Evolutionary conservation across 768 basidiomycete genomes (phyloP), one percentile per base, ranked within the genome.

Genomic region (Amanita muscaria): DNA sequence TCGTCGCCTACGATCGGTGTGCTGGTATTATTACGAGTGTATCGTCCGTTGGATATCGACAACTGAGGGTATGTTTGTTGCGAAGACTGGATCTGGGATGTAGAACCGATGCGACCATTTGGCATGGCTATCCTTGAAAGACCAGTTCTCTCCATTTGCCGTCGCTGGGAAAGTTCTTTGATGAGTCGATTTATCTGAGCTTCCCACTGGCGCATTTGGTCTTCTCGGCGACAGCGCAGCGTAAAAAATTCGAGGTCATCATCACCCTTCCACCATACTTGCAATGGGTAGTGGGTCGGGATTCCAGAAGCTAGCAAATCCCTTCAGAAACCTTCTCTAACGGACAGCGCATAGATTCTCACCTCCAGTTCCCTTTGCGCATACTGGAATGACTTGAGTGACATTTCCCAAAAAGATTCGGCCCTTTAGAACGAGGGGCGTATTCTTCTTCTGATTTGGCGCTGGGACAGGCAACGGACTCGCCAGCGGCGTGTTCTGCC

Each of bases 381-480:
- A 70, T 7, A 67, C 70, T 29, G 84, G 74, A 43, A 77, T 68
- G 11, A 89, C 88, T 51, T 83, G 76, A 0, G 89, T 92, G 41
- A 98, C 90, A 56, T 98, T 99, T 51, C 92, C 91, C 53, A 98
- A 71, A 65, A 96, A 98, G 49, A 99, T 98, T 22, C 96, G 81
- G 3, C 96, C 96, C 57, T 99, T 99, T 47, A 99, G 67, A 18
- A 92, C 74, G 25, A 97, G 76, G 19, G 83, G 83, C 0, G 88
- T 85, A 53, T 68, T 83, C 62, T 83, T 84, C 64, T 82, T 81
- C 66, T 81, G 77, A 35, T 22, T 41, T 32, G 21, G 31, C 3
- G 23, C 18, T 2, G 31, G 3, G 30, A 73, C 72, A 14, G 80
- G 73, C 18, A 70, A 63, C 16, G 66, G 53, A 23, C 73, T 65